These are phyloP conservation scores for Decorospora gaudefroyi DNA, from an alignment of 2,329 filamentous ascomycete species.

Conservation along the genomic window DNA sequence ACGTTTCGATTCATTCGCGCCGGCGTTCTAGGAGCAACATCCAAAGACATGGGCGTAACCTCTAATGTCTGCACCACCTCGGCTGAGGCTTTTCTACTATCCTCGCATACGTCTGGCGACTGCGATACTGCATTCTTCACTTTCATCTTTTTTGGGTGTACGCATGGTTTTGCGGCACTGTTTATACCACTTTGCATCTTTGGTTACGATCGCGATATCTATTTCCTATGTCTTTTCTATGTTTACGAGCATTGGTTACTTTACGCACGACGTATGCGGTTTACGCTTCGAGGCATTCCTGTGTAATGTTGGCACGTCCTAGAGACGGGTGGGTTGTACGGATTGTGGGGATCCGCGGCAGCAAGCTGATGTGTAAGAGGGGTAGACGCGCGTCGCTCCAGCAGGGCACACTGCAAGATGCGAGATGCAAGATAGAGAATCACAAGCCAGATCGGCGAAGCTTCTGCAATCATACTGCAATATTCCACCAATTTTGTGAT, in stretches of 20 bases:
- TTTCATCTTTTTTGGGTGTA: constrained; percentile 23
- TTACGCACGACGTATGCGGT: constrained; percentile 25
- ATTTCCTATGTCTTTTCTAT: constrained; percentile 40
- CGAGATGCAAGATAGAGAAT: constrained; percentile 22
- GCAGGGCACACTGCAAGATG: constrained; percentile 11
- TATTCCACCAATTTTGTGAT: constrained; percentile 1
- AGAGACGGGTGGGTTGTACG: constrained; percentile 23
- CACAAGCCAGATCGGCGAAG: constrained; percentile 22
- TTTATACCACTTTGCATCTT: constrained; percentile 42
- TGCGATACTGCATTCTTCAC: constrained; percentile 25
- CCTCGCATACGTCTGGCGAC: constrained; percentile 30
- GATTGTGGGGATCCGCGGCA: constrained; percentile 21
- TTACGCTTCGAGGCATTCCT: constrained; percentile 18
- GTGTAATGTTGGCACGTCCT: constrained; percentile 12
- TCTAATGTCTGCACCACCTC: constrained; percentile 44
- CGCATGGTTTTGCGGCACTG: constrained; percentile 29
- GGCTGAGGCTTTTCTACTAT: constrained; percentile 32
- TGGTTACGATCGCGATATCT: constrained; percentile 29
- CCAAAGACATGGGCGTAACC: constrained; percentile 35
- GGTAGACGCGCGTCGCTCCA: constrained; percentile 29
- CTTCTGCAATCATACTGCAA: constrained; percentile 14
- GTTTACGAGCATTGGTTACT: constrained; percentile 31
- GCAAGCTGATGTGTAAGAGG: constrained; percentile 17
- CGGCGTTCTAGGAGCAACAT: constrained; percentile 42
- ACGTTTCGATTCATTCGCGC: constrained; percentile 31